These are phyloP conservation scores for Mortierella sp. DNA, from an alignment of 371 early-diverging fungal species.

Conservation along the genomic window DNA sequence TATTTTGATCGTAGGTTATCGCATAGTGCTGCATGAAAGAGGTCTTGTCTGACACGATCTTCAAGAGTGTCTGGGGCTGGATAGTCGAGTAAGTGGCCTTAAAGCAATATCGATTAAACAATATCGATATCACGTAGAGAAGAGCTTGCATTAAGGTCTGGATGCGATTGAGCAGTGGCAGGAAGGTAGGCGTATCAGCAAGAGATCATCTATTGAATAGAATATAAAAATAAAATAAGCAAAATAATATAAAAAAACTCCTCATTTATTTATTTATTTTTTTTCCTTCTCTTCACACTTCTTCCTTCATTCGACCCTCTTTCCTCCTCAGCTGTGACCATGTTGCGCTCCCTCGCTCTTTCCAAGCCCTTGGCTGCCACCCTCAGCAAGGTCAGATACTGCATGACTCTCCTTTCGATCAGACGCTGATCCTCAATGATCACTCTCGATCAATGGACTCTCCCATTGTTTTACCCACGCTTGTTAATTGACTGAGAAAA, in stretches of 20 bases:
- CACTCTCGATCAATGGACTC: not conserved
- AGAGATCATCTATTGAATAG: not conserved
- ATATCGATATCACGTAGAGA: too few relatives aligned
- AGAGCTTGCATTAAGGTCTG: not conserved
- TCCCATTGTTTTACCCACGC: slow-evolving; percentile 1
- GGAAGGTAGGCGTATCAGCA: not conserved
- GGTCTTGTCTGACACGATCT: not conserved
- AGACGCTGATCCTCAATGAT: slow-evolving; percentile 3
- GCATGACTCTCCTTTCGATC: slow-evolving; percentile 1
- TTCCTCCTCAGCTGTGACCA: slow-evolving; percentile 25
- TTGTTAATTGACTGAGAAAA: not conserved
- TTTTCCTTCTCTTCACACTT: slow-evolving; percentile 2
- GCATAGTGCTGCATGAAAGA: not conserved
- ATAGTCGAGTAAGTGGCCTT: not conserved
- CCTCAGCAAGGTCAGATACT: slow-evolving; percentile 32
- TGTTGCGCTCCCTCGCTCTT: slow-evolving; percentile 48
- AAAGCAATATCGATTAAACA: not conserved
- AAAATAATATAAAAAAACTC: not conserved
- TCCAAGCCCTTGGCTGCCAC: slow-evolving; percentile 46
- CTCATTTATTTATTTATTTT: not conserved
- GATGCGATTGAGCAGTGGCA: not conserved
- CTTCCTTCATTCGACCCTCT: slow-evolving; percentile 19
- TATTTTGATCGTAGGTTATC: too few relatives aligned
- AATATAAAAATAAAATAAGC: not conserved
- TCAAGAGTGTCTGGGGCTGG: not conserved